Percentiles rank a stretch among this genome's conserved stretches.
phyloP scores from a whole-genome alignment of 495 filamentous ascomycete genomes.

The Lentithecium fluviatile region DNA sequence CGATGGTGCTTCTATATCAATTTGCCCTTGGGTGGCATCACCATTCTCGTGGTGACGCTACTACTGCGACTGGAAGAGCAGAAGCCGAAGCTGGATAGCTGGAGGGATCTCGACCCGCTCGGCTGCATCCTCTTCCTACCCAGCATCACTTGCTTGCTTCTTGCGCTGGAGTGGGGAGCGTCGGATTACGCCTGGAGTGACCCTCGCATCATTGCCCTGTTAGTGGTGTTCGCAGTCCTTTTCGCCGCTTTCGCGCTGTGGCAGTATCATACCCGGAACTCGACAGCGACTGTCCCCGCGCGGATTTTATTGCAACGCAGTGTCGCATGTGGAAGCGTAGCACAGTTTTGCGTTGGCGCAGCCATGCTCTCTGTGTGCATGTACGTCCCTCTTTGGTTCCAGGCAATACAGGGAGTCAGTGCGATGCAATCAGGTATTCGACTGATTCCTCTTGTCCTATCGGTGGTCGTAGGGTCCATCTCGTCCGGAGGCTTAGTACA shows the following conservation, averaged over 20 bases:
- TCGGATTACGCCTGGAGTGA: constrained; percentile 54
- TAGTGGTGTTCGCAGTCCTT: constrained; percentile 53
- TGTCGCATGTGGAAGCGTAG: constrained; percentile 45
- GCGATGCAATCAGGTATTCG: constrained; percentile 30
- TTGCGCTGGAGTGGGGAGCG: constrained; percentile 67
- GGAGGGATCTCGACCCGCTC: constrained; percentile 53
- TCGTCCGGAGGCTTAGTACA: constrained; percentile 61
- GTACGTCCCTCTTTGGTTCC: constrained; percentile 37
- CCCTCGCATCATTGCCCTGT: constrained; percentile 40
- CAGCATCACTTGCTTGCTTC: constrained; percentile 54
- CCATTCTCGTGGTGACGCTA: constrained; percentile 56
- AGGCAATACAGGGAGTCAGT: constrained; percentile 27
- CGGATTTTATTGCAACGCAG: constrained; percentile 49
- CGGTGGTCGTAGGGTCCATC: constrained; percentile 55
- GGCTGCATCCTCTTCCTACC: constrained; percentile 54
- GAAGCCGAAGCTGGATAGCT: constrained; percentile 4
- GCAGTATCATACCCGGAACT: constrained; percentile 52
- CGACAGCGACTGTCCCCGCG: constrained; percentile 47
- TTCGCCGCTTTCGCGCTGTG: constrained; percentile 50
- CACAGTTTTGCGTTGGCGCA: constrained; percentile 40
- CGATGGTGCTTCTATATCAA: constrained; percentile 63
- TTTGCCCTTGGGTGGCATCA: constrained; percentile 64
- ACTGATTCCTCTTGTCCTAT: constrained; percentile 28
- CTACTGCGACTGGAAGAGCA: constrained; percentile 43
- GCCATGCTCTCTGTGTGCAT: constrained; percentile 57